Conservation (phyloP, 495 filamentous ascomycete genomes). For the Lophiotrema nucula region DNA sequence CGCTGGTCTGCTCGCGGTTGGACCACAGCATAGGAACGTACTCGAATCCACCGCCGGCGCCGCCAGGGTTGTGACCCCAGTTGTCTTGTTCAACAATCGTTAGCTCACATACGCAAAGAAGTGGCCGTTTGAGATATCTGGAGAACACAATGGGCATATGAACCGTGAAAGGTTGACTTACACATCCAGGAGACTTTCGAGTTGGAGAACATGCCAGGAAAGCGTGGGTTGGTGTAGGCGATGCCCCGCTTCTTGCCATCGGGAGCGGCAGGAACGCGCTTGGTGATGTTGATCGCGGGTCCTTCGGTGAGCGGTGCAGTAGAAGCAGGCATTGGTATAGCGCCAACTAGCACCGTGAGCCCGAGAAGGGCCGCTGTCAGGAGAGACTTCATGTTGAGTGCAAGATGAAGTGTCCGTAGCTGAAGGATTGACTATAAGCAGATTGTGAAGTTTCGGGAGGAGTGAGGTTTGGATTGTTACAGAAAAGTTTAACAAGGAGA, state of each 20-base stretch:
- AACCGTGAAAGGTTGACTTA: no score
- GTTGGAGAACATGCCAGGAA: constrained; percentile 4
- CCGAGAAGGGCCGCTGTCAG: neutral
- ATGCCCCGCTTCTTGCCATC: constrained; percentile 30
- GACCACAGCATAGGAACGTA: constrained; percentile 27
- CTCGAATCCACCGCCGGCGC: constrained; percentile 29
- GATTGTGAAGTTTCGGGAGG: no score
- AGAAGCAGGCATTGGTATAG: neutral
- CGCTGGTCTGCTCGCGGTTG: no score
- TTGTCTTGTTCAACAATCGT: no score
- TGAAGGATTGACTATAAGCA: no score
- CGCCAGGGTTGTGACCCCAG: neutral
- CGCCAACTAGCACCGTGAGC: neutral
- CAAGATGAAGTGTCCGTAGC: neutral
- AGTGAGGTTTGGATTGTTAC: no score
- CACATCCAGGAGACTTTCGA: constrained; percentile 25
- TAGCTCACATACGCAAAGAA: no score
- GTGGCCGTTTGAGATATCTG: no score
- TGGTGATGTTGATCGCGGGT: neutral
- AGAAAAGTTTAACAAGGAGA: no score
- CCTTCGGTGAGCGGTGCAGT: neutral
- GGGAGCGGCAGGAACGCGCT: no score
- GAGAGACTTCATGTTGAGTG: neutral
- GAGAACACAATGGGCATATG: no score
- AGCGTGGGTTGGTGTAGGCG: constrained; percentile 13